Base-by-base conservation (phyloP, 2,329 filamentous ascomycete genomes). In the Didymella keratinophila region DNA sequence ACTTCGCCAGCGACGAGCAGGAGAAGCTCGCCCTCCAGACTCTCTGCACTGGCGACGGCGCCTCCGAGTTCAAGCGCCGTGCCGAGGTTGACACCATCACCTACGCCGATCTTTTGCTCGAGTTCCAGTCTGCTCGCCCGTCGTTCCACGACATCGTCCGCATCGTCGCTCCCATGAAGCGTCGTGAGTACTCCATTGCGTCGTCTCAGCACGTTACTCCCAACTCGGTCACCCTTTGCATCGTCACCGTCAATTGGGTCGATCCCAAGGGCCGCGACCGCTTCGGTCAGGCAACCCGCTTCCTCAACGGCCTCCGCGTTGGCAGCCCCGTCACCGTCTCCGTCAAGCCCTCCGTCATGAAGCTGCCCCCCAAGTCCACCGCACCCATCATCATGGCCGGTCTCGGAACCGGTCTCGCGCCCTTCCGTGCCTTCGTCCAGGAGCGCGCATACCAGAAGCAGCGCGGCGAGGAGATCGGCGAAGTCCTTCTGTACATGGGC, bases 351-450 rank as follows among this genome's bases (percentile, higher is more conserved):
- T 97, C 93, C 23, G 95, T 98, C 66, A 99, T 99, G 95, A 99
- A 98, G 82, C 86, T 99, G n/a, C 95, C 95, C 5, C 80, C 86
- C 61, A 89, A 88, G 76, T 89, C 93, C 68, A 95, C 92, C 36
- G 92, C 94, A 46, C 95, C 95, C 39, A 88, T 99, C 75, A 97
- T 99, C 83, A 97, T 99, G 94, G 95, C 95, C 10, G 95, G 95
- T 78, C 89, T 98, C n/a, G 95, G 95, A 64, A 99, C 95, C 0
- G 95, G 95, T 74, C 89, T 99, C 21, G 95, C 95, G 1, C 95
- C 95, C n/a, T 99, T 99, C 92, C 92, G 95, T 66, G 95, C 95
- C 60, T 99, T 99, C 74, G 90, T 98, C 45, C 95, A 99, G 81
- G 95, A 99, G 82, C 94, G 95, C 57, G 95, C 95, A 48, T 93